Base-by-base conservation (phyloP, 257 asterid genomes). In the Capsicum baccatum region DNA sequence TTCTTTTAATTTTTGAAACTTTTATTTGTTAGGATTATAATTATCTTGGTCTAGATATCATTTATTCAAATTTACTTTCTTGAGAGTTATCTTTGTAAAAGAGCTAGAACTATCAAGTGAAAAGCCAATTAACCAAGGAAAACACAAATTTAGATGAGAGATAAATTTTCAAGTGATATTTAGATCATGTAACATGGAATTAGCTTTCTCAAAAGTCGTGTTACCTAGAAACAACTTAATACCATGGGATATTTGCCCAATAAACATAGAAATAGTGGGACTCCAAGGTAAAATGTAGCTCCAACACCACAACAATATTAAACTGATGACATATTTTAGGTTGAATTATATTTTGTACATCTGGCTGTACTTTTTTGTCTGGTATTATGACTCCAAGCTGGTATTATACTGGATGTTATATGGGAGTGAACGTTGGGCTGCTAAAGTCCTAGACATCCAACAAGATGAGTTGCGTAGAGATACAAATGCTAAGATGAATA, bases 151-250 rank as follows among this genome's bases (percentile, higher is more conserved):
- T 47, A 37, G 39, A 47, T 21, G 33, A n/a, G 39, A 71, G 58
- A n/a, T 26, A 3, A 47, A 47, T 19, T 47, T 10, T 21, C n/a
- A 47, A 71, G 58, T 21, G 56, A 11, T 10, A 6, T 13, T n/a
- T 39, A 9, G 57, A 71, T 71, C 39, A 71, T n/a, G 47, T 10
- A 71, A 17, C 9, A 5, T 47, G n/a, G 39, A 50, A 47, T 47
- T 71, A n/a, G 35, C 58, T 19, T 42, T 73, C 80, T 73, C 59
- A 48, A 26, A 19, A 73, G 5, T 71, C 33, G 8, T 71, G 54
- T 47, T 2, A 17, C 80, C n/a, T 10, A 47, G 80, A 71, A 71
- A 71, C n/a, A 71, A 47, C 80, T 71, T 71, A n/a, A 71, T n/a
- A 59, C 80, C 59, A 47, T 8, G 16, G 39, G 39, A n/a, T 71